Evolutionary conservation across 2,329 filamentous ascomycete genomes (phyloP).

Genomic region (Chaetomiaceae sp.): DNA sequence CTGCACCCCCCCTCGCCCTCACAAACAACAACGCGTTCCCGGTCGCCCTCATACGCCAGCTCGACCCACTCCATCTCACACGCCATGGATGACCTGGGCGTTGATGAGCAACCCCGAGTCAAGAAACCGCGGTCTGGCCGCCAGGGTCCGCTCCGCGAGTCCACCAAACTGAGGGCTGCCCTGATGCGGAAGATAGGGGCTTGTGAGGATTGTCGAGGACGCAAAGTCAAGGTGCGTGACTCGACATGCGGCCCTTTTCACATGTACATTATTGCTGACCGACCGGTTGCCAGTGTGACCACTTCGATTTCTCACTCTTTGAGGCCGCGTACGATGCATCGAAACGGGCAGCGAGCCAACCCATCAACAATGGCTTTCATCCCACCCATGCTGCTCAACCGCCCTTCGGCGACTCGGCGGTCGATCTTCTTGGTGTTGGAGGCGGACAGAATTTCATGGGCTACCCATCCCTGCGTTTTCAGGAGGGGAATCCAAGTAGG

Average conservation of each 20-base stretch:
- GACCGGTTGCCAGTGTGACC: slow-evolving; percentile 21
- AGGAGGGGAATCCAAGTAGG: not conserved
- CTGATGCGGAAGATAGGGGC: slow-evolving; percentile 26
- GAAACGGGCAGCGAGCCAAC: not conserved
- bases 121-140: slow-evolving; percentile 15
- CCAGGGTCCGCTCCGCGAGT: slow-evolving; percentile 13
- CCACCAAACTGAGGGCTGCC: slow-evolving; percentile 17
- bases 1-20: slow-evolving; percentile 14
- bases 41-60: slow-evolving; percentile 18
- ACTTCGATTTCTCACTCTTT: slow-evolving; percentile 19
- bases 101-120: not conserved
- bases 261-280: slow-evolving; percentile 7
- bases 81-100: slow-evolving; percentile 1
- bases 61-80: slow-evolving; percentile 14
- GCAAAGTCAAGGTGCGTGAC: slow-evolving; percentile 24
- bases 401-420: not conserved
- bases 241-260: not conserved
- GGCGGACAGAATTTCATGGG: not conserved
- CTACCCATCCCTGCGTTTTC: not conserved
- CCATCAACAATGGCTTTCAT: not conserved
- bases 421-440: slow-evolving; percentile 16
- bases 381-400: not conserved
- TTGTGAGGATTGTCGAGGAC: slow-evolving; percentile 22
- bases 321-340: slow-evolving; percentile 16
- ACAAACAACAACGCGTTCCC: slow-evolving; percentile 16